Conservation (phyloP, 352 stramenopile genomes). For the Elongisporangium anandrum region DNA sequence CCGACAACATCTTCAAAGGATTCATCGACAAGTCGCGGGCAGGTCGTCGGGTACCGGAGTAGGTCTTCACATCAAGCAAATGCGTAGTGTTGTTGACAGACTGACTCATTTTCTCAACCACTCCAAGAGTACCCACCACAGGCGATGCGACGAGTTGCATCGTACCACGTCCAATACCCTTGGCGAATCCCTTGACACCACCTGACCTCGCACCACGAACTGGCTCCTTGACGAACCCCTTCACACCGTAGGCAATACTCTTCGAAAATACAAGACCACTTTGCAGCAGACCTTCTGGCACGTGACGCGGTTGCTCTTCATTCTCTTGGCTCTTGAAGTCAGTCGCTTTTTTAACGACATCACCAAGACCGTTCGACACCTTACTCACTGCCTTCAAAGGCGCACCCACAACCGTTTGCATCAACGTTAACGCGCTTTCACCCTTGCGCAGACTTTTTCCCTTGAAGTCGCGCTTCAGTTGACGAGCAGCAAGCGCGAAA, state of each 20-base stretch:
- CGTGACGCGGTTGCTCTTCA: slow-evolving; percentile 56
- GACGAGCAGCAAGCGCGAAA: slow-evolving; percentile 70
- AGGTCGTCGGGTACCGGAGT: slow-evolving; percentile 69
- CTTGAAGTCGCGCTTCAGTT: slow-evolving; percentile 76
- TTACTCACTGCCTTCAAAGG: slow-evolving; percentile 76
- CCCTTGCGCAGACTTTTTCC: slow-evolving; percentile 81
- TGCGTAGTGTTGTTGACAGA: slow-evolving; percentile 86
- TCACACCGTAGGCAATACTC: slow-evolving; percentile 70
- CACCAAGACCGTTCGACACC: slow-evolving; percentile 77
- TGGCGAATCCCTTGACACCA: slow-evolving; percentile 80
- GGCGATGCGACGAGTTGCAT: slow-evolving; percentile 74
- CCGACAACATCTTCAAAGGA: slow-evolving; percentile 64
- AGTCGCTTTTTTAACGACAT: slow-evolving; percentile 83
- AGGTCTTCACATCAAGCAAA: slow-evolving; percentile 76
- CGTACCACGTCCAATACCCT: slow-evolving; percentile 73
- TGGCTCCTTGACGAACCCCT: slow-evolving; percentile 79
- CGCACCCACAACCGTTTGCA: slow-evolving; percentile 79
- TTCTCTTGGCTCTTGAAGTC: slow-evolving; percentile 81
- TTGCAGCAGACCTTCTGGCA: slow-evolving; percentile 73
- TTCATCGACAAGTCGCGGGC: slow-evolving; percentile 53
- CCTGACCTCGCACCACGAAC: slow-evolving; percentile 66
- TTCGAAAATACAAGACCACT: slow-evolving; percentile 73
- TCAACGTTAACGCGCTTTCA: slow-evolving; percentile 70
- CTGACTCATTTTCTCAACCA: slow-evolving; percentile 80
- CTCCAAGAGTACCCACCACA: slow-evolving; percentile 78